phyloP scores from a whole-genome alignment of 2,329 filamentous ascomycete genomes.

The Teratosphaeria viscida region DNA sequence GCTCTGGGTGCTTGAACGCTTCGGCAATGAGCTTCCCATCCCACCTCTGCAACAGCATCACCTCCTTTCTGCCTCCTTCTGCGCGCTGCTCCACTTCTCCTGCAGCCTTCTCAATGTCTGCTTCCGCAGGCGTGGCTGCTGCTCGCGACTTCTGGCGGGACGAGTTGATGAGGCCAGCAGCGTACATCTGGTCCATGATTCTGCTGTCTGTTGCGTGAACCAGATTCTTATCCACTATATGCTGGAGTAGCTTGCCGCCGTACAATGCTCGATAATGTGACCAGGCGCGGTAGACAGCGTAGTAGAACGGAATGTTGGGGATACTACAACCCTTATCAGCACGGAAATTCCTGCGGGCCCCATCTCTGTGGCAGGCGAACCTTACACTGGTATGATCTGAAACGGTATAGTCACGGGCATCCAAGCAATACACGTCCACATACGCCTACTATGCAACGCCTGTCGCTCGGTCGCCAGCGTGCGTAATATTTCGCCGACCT shows the following conservation, averaged over 20 bases:
- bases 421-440: constrained; percentile 71
- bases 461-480: constrained; percentile 72
- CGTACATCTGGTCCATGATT: constrained; percentile 66
- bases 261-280: constrained; percentile 80
- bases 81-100: constrained; percentile 30
- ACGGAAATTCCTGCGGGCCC: neutral
- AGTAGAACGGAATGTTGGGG: constrained; percentile 95
- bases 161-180: constrained; percentile 37
- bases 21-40: constrained; percentile 43
- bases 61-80: constrained; percentile 32
- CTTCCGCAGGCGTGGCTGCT: constrained; percentile 25
- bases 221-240: constrained; percentile 64
- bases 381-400: constrained; percentile 75
- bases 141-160: constrained; percentile 30
- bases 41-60: constrained; percentile 40
- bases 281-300: constrained; percentile 82
- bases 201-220: constrained; percentile 55
- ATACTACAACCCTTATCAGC: constrained; percentile 44
- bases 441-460: constrained; percentile 60
- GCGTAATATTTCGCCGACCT: constrained; percentile 54
- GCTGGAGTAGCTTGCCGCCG: constrained; percentile 76
- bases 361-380: constrained; percentile 1
- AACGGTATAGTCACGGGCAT: constrained; percentile 80
- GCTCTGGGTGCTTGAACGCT: constrained; percentile 37
- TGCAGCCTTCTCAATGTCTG: constrained; percentile 30